Percentiles rank a stretch among this genome's conserved stretches.
Conservation (phyloP, 306 rosid genomes). For the Ochetophila trinervis region DNA sequence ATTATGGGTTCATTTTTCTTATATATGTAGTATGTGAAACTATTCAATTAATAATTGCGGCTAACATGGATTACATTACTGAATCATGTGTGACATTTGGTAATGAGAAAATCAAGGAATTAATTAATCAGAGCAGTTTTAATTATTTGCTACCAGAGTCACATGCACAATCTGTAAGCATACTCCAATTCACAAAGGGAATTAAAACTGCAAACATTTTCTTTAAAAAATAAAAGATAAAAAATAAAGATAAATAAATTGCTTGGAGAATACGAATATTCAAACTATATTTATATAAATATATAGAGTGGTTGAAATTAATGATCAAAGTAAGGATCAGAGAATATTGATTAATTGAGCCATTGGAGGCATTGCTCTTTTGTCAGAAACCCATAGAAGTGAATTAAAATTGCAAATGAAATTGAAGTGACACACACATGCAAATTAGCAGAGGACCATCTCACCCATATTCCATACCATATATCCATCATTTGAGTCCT, state of each 20-base stretch:
- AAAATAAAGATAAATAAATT: too few species aligned
- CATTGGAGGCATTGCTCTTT: too few species aligned
- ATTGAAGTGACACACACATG: conserved; percentile 3
- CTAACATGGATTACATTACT: conserved; percentile 13
- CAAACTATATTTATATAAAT: too few species aligned
- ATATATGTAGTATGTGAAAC: not conserved
- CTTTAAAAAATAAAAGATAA: too few species aligned
- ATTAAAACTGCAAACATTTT: too few species aligned
- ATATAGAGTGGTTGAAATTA: too few species aligned
- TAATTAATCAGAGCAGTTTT: not conserved
- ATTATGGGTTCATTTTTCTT: conserved; percentile 6
- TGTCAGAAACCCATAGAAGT: too few species aligned
- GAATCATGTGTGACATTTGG: conserved; percentile 6
- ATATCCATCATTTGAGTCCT: conserved; percentile 14
- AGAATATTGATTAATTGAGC: too few species aligned
- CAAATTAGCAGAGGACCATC: not conserved
- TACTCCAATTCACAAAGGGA: too few species aligned
- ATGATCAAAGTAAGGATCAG: too few species aligned
- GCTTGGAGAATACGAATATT: too few species aligned
- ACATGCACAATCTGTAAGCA: not conserved
- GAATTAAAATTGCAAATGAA: too few species aligned
- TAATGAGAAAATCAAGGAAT: not conserved
- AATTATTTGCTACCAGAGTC: conserved; percentile 1
- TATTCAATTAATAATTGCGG: conserved; percentile 6
- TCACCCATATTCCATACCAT: conserved; percentile 3